These are phyloP conservation scores for Cantharellus cinnabarinus DNA, from an alignment of 768 basidiomycete genomes.

Conservation along the genomic window DNA sequence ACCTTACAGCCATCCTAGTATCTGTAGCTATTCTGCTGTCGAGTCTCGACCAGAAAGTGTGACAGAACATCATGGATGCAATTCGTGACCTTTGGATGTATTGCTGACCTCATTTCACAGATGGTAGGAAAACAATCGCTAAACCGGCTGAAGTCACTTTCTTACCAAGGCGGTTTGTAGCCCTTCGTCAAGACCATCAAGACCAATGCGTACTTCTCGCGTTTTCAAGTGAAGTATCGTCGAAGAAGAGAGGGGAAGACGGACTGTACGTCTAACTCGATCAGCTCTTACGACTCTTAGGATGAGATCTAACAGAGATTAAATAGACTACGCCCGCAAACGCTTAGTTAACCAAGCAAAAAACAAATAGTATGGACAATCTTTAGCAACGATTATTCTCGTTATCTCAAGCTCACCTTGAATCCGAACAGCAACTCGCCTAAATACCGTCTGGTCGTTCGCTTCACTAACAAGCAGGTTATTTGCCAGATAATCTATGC, in stretches of 20 bases:
- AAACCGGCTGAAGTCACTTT: not conserved
- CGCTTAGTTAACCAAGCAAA: conserved; percentile 94
- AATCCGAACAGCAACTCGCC: conserved; percentile 59
- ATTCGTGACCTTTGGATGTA: not conserved
- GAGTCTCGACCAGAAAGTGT: not conserved
- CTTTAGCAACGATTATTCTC: not conserved
- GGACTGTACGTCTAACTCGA: conserved; percentile 45
- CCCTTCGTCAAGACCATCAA: conserved; percentile 97
- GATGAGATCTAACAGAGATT: conserved; percentile 4
- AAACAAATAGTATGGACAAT: conserved; percentile 78
- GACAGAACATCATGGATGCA: not conserved
- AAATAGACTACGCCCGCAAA: conserved; percentile 87
- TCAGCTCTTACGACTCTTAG: not conserved
- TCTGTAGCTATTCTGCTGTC: not conserved
- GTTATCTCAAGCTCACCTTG: not conserved
- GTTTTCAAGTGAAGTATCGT: conserved; percentile 97
- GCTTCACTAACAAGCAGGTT: conserved; percentile 94
- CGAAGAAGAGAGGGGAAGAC: conserved; percentile 96
- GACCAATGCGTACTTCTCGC: conserved; percentile 92
- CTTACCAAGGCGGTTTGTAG: conserved; percentile 14
- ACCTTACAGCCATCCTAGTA: not conserved
- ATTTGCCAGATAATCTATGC: conserved; percentile 93
- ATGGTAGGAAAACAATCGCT: not conserved
- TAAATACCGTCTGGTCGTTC: conserved; percentile 96
- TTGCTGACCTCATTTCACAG: not conserved